Percentiles rank a stretch among this genome's conserved stretches.
Conservation (phyloP, 2,329 filamentous ascomycete genomes). For the Lasiodiplodia sp. region DNA sequence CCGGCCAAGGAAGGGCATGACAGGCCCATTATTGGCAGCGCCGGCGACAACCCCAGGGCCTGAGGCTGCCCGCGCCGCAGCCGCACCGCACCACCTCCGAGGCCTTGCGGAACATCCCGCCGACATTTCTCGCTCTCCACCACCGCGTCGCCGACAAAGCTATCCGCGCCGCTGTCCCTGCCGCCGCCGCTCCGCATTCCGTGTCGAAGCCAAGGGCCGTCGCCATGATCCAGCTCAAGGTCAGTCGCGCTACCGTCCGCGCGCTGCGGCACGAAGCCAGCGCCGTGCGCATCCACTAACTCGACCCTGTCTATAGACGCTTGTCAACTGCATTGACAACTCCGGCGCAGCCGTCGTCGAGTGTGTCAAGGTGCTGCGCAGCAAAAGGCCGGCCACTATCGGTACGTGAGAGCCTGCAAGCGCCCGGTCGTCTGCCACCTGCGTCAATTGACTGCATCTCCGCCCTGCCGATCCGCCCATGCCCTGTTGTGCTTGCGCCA, state of each 20-base stretch:
- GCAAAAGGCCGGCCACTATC: slow-evolving; percentile 86
- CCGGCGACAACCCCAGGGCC: neutral
- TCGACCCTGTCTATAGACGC: slow-evolving; percentile 66
- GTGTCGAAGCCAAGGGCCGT: slow-evolving; percentile 9
- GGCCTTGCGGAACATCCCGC: slow-evolving; percentile 18
- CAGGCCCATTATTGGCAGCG: neutral
- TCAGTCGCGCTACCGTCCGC: slow-evolving; percentile 31
- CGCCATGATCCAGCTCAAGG: slow-evolving; percentile 77
- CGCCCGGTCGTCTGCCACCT: slow-evolving; percentile 2
- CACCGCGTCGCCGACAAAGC: slow-evolving; percentile 7
- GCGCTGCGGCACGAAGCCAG: slow-evolving; percentile 1
- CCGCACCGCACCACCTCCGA: slow-evolving; percentile 26
- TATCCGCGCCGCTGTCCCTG: slow-evolving; percentile 35
- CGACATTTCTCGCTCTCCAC: slow-evolving; percentile 27
- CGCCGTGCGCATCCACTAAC: slow-evolving; percentile 13
- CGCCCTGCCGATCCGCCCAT: neutral
- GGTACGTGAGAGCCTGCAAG: slow-evolving; percentile 63
- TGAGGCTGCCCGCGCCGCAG: slow-evolving; percentile 26
- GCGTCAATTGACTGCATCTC: slow-evolving; percentile 13
- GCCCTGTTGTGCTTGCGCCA: neutral
- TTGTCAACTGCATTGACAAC: slow-evolving; percentile 99
- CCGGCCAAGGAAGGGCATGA: slow-evolving; percentile 15
- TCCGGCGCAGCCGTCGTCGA: slow-evolving; percentile 97
- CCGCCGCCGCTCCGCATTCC: slow-evolving; percentile 1
- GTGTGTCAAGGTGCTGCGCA: slow-evolving; percentile 90